Evolutionary conservation across 1,139 yeast genomes (phyloP).

Genomic region (Taphrina confusa): DNA sequence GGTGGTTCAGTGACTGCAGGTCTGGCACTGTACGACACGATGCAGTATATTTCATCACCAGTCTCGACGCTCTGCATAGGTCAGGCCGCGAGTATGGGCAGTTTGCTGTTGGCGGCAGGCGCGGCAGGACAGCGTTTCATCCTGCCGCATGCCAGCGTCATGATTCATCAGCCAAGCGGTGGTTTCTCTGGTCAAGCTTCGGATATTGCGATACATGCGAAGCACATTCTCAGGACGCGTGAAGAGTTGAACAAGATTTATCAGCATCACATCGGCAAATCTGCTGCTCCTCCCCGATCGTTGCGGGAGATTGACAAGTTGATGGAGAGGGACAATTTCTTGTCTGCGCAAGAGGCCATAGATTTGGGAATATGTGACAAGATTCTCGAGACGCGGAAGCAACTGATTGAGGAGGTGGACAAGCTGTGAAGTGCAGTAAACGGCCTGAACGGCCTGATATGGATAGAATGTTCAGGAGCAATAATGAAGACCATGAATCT

Average conservation of each 20-base stretch:
- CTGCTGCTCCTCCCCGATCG: conserved; percentile 29
- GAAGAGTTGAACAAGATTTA: conserved; percentile 44
- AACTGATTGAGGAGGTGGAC: conserved; percentile 3
- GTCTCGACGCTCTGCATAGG: conserved; percentile 48
- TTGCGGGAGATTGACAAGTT: conserved; percentile 42
- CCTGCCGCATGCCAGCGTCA: conserved; percentile 46
- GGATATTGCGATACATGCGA: conserved; percentile 47
- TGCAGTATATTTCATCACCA: conserved; percentile 46
- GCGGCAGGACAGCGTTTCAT: conserved; percentile 44
- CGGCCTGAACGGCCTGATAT: no score
- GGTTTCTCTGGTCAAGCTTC: conserved; percentile 44
- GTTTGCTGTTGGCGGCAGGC: conserved; percentile 45
- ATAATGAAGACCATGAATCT: no score
- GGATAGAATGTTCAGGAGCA: no score
- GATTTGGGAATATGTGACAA: conserved; percentile 46
- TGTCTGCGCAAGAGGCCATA: conserved; percentile 44
- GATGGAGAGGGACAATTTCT: conserved; percentile 45
- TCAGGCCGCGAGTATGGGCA: conserved; percentile 48
- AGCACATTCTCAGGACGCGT: conserved; percentile 45
- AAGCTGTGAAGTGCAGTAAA: not conserved
- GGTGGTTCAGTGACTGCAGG: conserved; percentile 48
- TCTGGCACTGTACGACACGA: conserved; percentile 47
- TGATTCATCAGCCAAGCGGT: conserved; percentile 48
- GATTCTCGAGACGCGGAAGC: conserved; percentile 39
- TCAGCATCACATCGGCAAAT: conserved; percentile 43